phyloP scores from a whole-genome alignment of 345 rosid genomes.

The Nephelium lappaceum region DNA sequence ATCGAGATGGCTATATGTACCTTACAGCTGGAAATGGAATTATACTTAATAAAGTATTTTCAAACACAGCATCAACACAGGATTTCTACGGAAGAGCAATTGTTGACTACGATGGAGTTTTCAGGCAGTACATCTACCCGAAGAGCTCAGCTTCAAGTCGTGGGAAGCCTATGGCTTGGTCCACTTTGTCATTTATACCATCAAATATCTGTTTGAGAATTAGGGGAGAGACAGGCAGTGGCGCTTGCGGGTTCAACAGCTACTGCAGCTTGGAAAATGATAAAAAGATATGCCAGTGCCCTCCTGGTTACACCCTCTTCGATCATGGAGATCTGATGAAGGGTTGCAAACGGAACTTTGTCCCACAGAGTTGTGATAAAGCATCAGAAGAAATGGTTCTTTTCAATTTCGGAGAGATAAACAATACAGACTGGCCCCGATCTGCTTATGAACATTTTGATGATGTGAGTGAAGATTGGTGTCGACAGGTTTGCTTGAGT shows the following conservation, averaged over 20 bases:
- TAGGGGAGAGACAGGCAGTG: not conserved
- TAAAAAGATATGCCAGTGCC: conserved; percentile 28
- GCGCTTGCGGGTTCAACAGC: conserved; percentile 41
- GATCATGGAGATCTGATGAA: conserved; percentile 19
- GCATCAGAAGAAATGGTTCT: conserved; percentile 2
- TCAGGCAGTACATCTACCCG: conserved; percentile 30
- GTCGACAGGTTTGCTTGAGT: conserved; percentile 37
- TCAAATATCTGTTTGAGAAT: conserved; percentile 21
- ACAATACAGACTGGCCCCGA: conserved; percentile 31
- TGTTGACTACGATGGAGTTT: conserved; percentile 32
- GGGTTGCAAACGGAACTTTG: conserved; percentile 16
- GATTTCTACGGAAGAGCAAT: conserved; percentile 27
- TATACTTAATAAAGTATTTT: not conserved
- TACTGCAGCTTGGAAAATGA: conserved; percentile 24
- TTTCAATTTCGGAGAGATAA: conserved; percentile 17
- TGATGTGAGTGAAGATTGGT: conserved; percentile 29
- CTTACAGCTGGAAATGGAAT: conserved; percentile 11
- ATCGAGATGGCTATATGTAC: conserved; percentile 24
- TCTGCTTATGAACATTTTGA: conserved; percentile 27
- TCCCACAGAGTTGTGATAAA: conserved; percentile 15
- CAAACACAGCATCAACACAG: not conserved
- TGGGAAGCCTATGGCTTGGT: conserved; percentile 25
- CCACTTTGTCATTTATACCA: conserved; percentile 21
- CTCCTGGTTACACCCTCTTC: conserved; percentile 15
- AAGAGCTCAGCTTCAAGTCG: not conserved